Conservation (phyloP, 768 basidiomycete species). For the Rhodotorula sphaerocarpa region DNA sequence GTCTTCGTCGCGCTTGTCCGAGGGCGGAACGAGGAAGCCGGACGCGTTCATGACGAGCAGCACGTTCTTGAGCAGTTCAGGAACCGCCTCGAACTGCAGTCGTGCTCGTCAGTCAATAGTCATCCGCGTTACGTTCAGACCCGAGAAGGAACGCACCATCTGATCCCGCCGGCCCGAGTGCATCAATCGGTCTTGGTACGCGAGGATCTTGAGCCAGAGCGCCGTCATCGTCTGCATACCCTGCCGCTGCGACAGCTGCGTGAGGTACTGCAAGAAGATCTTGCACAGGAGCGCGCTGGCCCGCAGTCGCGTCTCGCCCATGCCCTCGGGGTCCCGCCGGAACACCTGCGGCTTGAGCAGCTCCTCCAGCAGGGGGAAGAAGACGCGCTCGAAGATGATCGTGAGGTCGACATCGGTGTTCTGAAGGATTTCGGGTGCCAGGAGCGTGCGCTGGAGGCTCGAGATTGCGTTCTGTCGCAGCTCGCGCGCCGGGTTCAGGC, state of each 20-base stretch:
- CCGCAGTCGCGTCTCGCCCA: constrained; percentile 81
- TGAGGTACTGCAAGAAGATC: constrained; percentile 76
- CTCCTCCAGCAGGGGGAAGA: constrained; percentile 88
- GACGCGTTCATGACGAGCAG: constrained; percentile 91
- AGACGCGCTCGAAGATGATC: constrained; percentile 75
- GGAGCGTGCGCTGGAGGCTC: constrained; percentile 72
- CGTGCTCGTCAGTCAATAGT: too few relatives aligned
- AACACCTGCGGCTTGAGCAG: constrained; percentile 74
- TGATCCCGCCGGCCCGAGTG: constrained; percentile 74
- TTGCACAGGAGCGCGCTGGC: constrained; percentile 82
- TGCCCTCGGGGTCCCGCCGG: constrained; percentile 65
- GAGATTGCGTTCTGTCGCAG: constrained; percentile 71
- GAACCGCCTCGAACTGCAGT: constrained; percentile 78
- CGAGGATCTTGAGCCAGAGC: constrained; percentile 82
- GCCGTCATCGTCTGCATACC: constrained; percentile 55
- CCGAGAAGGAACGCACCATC: constrained; percentile 53
- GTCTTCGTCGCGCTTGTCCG: constrained; percentile 50
- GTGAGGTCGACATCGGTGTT: constrained; percentile 60
- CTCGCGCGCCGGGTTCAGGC: constrained; percentile 71
- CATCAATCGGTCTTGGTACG: constrained; percentile 82
- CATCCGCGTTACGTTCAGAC: neutral
- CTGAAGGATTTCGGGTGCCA: constrained; percentile 62
- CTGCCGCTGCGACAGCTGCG: constrained; percentile 36
- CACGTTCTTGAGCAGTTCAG: constrained; percentile 93
- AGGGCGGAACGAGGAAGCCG: constrained; percentile 65